Evolutionary conservation across 2,329 filamentous ascomycete genomes (phyloP), one percentile per base, ranked within the genome.

Genomic region (Aspergillus flavus): DNA sequence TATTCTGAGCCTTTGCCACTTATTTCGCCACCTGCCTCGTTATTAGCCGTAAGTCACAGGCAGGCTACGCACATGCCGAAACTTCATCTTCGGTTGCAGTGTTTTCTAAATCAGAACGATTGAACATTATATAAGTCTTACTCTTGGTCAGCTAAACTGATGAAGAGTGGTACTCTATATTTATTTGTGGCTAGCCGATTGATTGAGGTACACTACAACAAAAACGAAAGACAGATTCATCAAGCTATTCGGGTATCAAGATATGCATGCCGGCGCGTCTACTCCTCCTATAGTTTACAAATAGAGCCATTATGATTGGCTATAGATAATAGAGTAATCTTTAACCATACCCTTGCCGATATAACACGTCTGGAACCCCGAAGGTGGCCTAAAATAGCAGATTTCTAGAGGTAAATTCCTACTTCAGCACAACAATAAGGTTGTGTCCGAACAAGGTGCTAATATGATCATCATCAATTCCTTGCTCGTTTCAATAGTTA

Each of bases 21-120:
- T 9, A n/a, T 41, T 9, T n/a, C 1, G 16, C 0, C 7, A 3
- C 16, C 9, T n/a, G 0, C 16, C 19, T 3, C 19, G 10, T 3
- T 41, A 9, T 7, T 9, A 19, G 7, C 39, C 3, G 3, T 19
- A n/a, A 41, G 10, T 1, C 39, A 41, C 39, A 1, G 2, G 39
- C 16, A 41, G 4, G 6, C 16, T 10, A 3, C 39, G 6, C 39
- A 41, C 39, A n/a, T 41, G 7, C 19, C 39, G 19, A 41, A n/a
- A 19, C 16, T 10, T 9, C 16, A 6, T 7, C 34, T 41, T 6
- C 3, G 1, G 39, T 9, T n/a, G 6, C 39, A 41, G 6, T 1
- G 16, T 1, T n/a, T 39, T 9, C 26, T 28, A 1, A n/a, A 19
- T 41, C 39, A 41, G 7, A 16, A 41, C 16, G 6, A 7, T 0